A percentile compares a stretch with the other conserved stretches of the same genome.
phyloP scores from a whole-genome alignment of 108 stramenopile species.

The Hondaea fermentalgiana region DNA sequence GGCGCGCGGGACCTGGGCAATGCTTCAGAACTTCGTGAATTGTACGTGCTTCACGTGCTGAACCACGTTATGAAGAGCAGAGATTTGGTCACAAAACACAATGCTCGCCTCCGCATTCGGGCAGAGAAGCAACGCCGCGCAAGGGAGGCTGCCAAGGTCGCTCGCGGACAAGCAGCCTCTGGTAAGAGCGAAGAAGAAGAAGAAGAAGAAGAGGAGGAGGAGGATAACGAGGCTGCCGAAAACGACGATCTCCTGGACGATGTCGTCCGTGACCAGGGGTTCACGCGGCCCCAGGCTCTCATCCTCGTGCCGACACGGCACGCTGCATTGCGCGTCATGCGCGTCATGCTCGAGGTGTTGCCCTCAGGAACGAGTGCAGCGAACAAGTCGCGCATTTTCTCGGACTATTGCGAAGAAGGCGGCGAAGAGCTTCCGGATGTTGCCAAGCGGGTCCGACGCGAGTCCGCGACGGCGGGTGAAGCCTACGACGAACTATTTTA shows the following conservation, averaged over 20 bases:
- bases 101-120: background rate
- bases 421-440: background rate
- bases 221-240: background rate
- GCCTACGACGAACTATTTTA: background rate
- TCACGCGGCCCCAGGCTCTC: background rate
- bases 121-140: background rate
- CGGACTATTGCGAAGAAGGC: background rate
- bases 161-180: background rate
- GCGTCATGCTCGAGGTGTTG: background rate
- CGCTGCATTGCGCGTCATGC: background rate
- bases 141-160: background rate
- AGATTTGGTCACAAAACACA: background rate
- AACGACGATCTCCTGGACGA: background rate
- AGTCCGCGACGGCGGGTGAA: background rate
- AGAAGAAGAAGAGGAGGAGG: background rate
- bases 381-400: background rate
- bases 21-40: background rate
- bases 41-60: background rate
- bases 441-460: background rate
- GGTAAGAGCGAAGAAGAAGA: background rate
- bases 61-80: background rate
- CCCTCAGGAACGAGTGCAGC: background rate
- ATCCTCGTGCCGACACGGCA: background rate
- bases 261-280: background rate
- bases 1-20: background rate